These are phyloP conservation scores for Baudoinia panamericana DNA, from an alignment of 495 filamentous ascomycete genomes.

Conservation along the genomic window DNA sequence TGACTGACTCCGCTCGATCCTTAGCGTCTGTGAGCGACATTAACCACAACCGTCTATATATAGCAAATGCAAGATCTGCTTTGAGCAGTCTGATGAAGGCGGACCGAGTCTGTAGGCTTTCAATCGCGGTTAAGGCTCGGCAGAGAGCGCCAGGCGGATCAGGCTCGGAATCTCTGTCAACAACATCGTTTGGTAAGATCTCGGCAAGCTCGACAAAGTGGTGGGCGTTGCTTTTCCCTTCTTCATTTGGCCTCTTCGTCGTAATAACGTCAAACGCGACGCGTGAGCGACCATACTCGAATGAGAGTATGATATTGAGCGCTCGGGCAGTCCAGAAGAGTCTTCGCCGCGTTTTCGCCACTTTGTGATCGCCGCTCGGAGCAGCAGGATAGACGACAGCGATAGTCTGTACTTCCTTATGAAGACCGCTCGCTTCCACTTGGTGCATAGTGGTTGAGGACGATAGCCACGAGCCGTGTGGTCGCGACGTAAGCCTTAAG, in stretches of 20 bases:
- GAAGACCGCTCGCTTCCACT: constrained; percentile 38
- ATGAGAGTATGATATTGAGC: constrained; percentile 36
- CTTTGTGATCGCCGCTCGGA: constrained; percentile 14
- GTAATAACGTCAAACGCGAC: constrained; percentile 29
- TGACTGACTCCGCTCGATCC: constrained; percentile 16
- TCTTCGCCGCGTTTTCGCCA: constrained; percentile 29
- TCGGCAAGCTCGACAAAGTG: constrained; percentile 20
- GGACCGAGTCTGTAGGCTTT: constrained; percentile 11
- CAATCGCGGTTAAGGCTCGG: constrained; percentile 13
- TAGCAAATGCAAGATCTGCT: constrained; percentile 21
- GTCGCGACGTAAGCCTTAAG: constrained; percentile 39
- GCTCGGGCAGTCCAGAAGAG: constrained; percentile 35
- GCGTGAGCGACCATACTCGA: constrained; percentile 40
- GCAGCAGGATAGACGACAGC: constrained; percentile 19
- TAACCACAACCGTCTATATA: constrained; percentile 20
- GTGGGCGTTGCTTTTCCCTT: constrained; percentile 6
- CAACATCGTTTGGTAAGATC: constrained; percentile 15
- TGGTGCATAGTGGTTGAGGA: constrained; percentile 43
- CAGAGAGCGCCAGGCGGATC: constrained; percentile 18
- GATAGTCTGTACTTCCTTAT: constrained; percentile 29
- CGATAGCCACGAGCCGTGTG: constrained; percentile 43
- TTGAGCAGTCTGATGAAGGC: constrained; percentile 16
- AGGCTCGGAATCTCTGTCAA: constrained; percentile 18
- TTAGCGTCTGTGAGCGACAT: constrained; percentile 21
- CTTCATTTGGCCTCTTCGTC: constrained; percentile 15